phyloP scores from a whole-genome alignment of 129 eudicot species.

The Flaveria robusta region DNA sequence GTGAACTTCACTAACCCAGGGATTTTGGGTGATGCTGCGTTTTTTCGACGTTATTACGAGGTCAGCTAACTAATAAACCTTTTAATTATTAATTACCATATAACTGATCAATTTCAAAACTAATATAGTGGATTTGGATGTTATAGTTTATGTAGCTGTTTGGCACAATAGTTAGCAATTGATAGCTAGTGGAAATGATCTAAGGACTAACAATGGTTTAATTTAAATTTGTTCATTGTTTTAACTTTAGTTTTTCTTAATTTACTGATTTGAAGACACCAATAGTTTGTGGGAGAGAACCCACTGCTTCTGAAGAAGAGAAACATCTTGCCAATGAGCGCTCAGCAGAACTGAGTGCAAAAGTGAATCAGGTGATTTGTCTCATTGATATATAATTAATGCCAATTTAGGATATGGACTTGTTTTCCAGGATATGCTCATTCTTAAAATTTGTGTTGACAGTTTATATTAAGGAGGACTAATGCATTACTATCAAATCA shows the following conservation, averaged over 20 bases:
- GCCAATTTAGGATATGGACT: conserved; percentile 1
- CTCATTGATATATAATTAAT: conserved; percentile 11
- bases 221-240: conserved; percentile 1
- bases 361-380: conserved; percentile 84
- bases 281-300: conserved; percentile 89
- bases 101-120: background rate
- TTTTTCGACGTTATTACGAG: conserved; percentile 91
- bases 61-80: conserved; percentile 40
- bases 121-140: conserved; percentile 15
- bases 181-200: conserved; percentile 1
- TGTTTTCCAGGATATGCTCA: conserved; percentile 14
- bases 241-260: conserved; percentile 18
- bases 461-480: conserved; percentile 96
- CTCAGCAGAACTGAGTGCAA: conserved; percentile 86
- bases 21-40: conserved; percentile 79
- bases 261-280: conserved; percentile 56
- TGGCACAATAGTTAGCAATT: conserved; percentile 17
- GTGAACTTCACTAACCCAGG: conserved; percentile 99
- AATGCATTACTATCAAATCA: conserved; percentile 90
- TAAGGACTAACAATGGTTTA: conserved; percentile 2
- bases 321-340: conserved; percentile 75
- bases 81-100: background rate
- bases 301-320: conserved; percentile 85
- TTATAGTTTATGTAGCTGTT: background rate
- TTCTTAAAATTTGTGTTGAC: conserved; percentile 31